These are phyloP conservation scores for Lactifluus rugatus DNA, from an alignment of 768 basidiomycete species.

Conservation along the genomic window DNA sequence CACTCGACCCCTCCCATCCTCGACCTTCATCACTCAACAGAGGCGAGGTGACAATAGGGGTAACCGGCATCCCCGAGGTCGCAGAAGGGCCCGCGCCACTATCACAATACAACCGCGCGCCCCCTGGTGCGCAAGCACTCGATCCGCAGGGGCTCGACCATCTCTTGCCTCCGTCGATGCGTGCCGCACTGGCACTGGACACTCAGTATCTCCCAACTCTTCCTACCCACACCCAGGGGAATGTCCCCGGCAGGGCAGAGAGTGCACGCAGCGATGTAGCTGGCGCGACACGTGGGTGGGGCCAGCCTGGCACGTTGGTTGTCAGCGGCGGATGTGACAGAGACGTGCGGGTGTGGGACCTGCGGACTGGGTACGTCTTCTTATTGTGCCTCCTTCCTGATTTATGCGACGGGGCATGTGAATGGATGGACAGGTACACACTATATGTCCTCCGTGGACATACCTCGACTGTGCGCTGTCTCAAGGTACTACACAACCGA, in stretches of 20 bases:
- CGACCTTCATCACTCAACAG: neutral
- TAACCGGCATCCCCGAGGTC: slow-evolving; percentile 1
- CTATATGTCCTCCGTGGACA: slow-evolving; percentile 70
- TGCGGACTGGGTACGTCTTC: slow-evolving; percentile 64
- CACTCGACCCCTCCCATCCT: slow-evolving; percentile 16
- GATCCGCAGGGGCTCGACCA: slow-evolving; percentile 19
- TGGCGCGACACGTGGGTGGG: slow-evolving; percentile 78
- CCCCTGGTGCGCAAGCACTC: slow-evolving; percentile 7
- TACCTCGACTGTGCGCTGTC: slow-evolving; percentile 82
- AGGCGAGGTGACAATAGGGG: neutral
- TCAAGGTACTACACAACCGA: slow-evolving; percentile 76
- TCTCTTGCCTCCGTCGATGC: slow-evolving; percentile 33
- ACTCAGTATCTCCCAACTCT: slow-evolving; percentile 1
- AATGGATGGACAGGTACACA: slow-evolving; percentile 2
- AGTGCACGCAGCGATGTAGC: slow-evolving; percentile 36
- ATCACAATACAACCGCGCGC: slow-evolving; percentile 13
- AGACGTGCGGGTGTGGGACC: slow-evolving; percentile 84
- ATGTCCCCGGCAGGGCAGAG: neutral
- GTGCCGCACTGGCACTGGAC: slow-evolving; percentile 42
- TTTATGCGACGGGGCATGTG: neutral
- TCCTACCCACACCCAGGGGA: neutral
- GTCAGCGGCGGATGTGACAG: slow-evolving; percentile 94
- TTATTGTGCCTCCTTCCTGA: neutral
- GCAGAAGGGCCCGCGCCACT: slow-evolving; percentile 7
- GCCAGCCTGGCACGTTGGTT: slow-evolving; percentile 70